Evolutionary conservation across 148 eudicot genomes (phyloP).

Genomic region (Rhododendron williamsianum): DNA sequence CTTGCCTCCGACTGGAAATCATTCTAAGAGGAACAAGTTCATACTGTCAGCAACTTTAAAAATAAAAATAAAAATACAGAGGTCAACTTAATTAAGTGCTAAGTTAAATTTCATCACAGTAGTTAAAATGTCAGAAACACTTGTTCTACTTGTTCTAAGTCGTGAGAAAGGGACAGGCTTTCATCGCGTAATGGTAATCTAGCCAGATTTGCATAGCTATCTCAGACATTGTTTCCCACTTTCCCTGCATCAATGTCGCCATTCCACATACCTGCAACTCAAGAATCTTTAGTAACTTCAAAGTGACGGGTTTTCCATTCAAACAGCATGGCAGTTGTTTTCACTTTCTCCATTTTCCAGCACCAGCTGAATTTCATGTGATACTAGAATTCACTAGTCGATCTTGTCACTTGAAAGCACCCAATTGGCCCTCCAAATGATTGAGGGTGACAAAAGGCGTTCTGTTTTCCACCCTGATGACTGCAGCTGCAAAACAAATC

Average conservation of each 20-base stretch:
- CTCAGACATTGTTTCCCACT: neutral
- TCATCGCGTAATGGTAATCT: neutral
- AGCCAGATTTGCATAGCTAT: neutral
- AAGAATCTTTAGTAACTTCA: neutral
- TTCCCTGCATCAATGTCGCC: neutral
- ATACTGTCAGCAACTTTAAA: neutral
- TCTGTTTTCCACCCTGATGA: constrained; percentile 76
- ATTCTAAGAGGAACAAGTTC: neutral
- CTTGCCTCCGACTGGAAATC: neutral
- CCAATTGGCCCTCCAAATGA: constrained; percentile 92
- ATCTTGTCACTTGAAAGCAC: constrained; percentile 32
- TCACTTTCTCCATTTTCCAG: neutral
- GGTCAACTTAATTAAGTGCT: neutral
- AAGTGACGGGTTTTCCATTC: neutral
- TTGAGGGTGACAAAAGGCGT: constrained; percentile 66
- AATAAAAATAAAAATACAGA: neutral
- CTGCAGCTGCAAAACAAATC: constrained; percentile 47
- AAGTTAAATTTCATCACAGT: neutral
- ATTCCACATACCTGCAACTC: neutral
- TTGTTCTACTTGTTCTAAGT: neutral
- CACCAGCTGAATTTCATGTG: neutral
- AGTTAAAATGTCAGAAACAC: neutral
- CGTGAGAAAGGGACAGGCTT: neutral
- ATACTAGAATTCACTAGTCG: constrained; percentile 22
- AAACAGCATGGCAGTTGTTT: neutral